Conservation (phyloP, 2,329 filamentous ascomycete species). For the Scopulariopsis brevicaulis region DNA sequence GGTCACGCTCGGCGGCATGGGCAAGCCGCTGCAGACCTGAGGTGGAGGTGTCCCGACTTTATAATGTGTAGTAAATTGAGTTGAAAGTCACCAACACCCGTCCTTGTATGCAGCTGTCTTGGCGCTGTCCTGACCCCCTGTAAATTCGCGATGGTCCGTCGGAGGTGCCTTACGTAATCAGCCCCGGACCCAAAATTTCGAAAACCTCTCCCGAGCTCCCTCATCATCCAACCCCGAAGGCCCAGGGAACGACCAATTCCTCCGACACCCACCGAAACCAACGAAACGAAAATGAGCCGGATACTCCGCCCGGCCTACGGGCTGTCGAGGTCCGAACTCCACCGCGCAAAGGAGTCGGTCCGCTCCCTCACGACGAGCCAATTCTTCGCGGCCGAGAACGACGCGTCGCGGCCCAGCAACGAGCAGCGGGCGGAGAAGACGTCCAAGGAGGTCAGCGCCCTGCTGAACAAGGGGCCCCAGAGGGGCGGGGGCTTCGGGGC, state of each 20-base stretch:
- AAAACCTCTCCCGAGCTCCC: background rate
- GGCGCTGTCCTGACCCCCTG: background rate
- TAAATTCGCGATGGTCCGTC: background rate
- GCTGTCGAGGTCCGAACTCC: conserved; percentile 1
- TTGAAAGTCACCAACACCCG: background rate
- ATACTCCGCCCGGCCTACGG: conserved; percentile 8
- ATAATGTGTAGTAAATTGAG: conserved; percentile 2
- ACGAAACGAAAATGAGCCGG: conserved; percentile 5
- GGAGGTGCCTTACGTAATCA: background rate
- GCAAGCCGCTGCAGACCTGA: conserved; percentile 37
- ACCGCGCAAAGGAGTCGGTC: conserved; percentile 1
- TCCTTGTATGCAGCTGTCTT: background rate
- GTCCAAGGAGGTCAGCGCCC: conserved; percentile 19
- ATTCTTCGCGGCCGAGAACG: conserved; percentile 16
- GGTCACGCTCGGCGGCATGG: conserved; percentile 40
- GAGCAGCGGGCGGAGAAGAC: conserved; percentile 21
- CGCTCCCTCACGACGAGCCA: conserved; percentile 24
- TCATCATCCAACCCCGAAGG: background rate
- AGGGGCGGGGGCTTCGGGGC: background rate
- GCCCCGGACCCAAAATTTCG: background rate
- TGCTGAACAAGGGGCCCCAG: conserved; percentile 13
- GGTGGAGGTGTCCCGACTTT: background rate
- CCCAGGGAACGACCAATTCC: background rate
- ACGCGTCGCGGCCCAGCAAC: conserved; percentile 8
- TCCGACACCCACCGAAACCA: background rate